Evolutionary conservation across 208 protist species (phyloP).

Genomic region (Leishmania mexicana): DNA sequence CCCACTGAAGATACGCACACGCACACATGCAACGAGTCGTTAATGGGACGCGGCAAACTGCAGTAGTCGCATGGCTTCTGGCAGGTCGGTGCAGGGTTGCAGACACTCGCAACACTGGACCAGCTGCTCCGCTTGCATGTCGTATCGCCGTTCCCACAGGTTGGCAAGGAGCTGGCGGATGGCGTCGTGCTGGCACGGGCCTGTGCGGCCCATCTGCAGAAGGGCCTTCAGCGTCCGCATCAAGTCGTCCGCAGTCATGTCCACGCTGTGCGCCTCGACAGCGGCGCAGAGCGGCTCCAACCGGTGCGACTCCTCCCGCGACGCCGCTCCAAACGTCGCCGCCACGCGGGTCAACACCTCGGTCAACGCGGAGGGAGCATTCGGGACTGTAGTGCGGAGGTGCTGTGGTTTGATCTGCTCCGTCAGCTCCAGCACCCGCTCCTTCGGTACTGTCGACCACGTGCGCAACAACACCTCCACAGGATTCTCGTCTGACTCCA

Average conservation of each 20-base stretch:
- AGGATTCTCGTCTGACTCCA: constrained; percentile 54
- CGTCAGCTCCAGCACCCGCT: constrained; percentile 76
- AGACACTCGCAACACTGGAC: constrained; percentile 33
- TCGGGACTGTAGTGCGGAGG: constrained; percentile 35
- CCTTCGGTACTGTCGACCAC: constrained; percentile 70
- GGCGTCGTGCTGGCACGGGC: constrained; percentile 33
- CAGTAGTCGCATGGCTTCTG: constrained; percentile 24
- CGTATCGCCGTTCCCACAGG: constrained; percentile 51
- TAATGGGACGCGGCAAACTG: constrained; percentile 30
- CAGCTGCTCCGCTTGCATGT: constrained; percentile 58
- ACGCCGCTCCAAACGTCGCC: constrained; percentile 35
- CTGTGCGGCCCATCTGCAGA: constrained; percentile 52
- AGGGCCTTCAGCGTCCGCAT: constrained; percentile 63
- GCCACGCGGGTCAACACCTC: constrained; percentile 63
- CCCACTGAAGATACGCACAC: background rate
- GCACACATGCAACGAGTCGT: background rate
- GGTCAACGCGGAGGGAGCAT: constrained; percentile 45
- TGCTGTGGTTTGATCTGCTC: constrained; percentile 73
- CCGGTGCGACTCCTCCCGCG: constrained; percentile 46
- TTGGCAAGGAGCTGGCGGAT: constrained; percentile 58
- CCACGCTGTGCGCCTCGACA: constrained; percentile 48
- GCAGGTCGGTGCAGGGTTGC: constrained; percentile 17
- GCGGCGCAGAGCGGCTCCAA: constrained; percentile 75
- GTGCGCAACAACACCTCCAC: constrained; percentile 79
- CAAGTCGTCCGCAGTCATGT: constrained; percentile 66